These are phyloP conservation scores for Chamaecyparis obtusa DNA, from an alignment of 75 land plant species.

Conservation along the genomic window DNA sequence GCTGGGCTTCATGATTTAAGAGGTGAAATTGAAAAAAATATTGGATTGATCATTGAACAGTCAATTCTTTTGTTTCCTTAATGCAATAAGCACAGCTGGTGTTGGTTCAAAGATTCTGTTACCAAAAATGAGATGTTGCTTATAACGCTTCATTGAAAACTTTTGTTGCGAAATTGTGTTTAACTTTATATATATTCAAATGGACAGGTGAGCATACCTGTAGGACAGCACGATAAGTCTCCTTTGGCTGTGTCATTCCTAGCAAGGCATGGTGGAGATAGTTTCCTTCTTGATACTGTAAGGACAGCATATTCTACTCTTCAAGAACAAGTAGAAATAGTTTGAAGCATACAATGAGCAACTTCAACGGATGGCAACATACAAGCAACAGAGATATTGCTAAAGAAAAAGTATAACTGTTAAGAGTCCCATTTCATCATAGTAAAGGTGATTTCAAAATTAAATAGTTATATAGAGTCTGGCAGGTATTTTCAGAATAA, in stretches of 20 bases:
- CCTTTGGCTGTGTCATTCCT: slow-evolving; percentile 85
- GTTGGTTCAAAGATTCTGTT: background rate
- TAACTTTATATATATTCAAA: background rate
- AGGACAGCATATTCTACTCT: slow-evolving; percentile 43
- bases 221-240: slow-evolving; percentile 59
- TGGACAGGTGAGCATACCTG: slow-evolving; percentile 68
- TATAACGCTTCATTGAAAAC: background rate
- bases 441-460: background rate
- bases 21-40: background rate
- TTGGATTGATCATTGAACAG: background rate
- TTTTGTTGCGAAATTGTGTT: background rate
- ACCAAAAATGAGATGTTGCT: background rate
- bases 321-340: slow-evolving; percentile 54
- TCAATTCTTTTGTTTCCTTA: background rate
- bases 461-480: background rate
- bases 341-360: slow-evolving; percentile 25
- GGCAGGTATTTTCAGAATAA: background rate
- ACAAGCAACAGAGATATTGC: slow-evolving; percentile 67
- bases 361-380: slow-evolving; percentile 24
- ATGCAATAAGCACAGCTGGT: background rate
- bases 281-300: slow-evolving; percentile 63
- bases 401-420: slow-evolving; percentile 61
- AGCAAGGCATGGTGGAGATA: slow-evolving; percentile 86
- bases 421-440: background rate
- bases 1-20: background rate